These are phyloP conservation scores for Deinandra increscens DNA, from an alignment of 129 eudicot genomes.

Conservation along the genomic window DNA sequence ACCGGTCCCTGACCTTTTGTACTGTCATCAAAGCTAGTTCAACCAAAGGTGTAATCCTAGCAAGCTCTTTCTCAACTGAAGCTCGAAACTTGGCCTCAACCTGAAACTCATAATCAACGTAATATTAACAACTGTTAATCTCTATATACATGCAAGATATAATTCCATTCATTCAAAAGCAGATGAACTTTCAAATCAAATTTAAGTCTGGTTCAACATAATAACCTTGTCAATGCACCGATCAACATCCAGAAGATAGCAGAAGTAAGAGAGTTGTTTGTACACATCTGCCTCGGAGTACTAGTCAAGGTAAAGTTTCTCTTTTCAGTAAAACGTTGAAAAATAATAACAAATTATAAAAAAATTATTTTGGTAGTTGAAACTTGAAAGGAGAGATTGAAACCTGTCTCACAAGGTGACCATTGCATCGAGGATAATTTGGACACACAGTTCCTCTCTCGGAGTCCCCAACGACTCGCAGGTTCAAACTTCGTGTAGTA, in stretches of 20 bases:
- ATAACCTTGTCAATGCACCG: slow-evolving; percentile 85
- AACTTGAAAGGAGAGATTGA: background rate
- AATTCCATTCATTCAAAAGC: background rate
- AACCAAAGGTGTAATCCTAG: slow-evolving; percentile 58
- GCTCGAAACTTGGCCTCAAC: slow-evolving; percentile 54
- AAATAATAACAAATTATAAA: background rate
- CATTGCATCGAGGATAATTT: slow-evolving; percentile 88
- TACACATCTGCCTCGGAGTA: slow-evolving; percentile 85
- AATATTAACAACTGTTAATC: background rate
- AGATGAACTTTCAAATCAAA: background rate
- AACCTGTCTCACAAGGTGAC: slow-evolving; percentile 84
- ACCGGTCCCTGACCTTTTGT: slow-evolving; percentile 70
- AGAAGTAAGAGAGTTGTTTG: slow-evolving; percentile 88
- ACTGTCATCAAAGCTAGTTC: slow-evolving; percentile 58
- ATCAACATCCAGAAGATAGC: slow-evolving; percentile 65
- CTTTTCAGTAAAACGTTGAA: background rate
- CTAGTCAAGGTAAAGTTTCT: slow-evolving; percentile 34
- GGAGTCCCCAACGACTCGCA: slow-evolving; percentile 82
- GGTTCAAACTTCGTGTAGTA: slow-evolving; percentile 80
- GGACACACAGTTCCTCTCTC: slow-evolving; percentile 95
- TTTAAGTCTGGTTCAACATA: background rate
- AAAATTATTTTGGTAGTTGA: background rate
- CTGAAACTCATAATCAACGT: slow-evolving; percentile 36
- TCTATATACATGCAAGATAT: background rate
- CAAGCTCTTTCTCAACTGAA: slow-evolving; percentile 64